Conservation (phyloP, 129 eudicot genomes). For the Logfia minima region DNA sequence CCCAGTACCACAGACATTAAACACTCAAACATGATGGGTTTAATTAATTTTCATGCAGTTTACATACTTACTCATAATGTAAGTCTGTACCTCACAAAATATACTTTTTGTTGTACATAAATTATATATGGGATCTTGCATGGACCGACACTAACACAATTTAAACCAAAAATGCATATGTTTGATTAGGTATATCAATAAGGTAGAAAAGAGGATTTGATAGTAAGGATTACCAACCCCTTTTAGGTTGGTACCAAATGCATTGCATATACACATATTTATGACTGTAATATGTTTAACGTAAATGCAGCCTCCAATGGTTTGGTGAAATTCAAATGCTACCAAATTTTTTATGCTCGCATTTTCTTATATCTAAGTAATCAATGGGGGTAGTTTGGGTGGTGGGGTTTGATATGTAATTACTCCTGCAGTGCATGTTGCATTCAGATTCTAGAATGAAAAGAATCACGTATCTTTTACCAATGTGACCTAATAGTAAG, state of each 20-base stretch:
- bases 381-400: not conserved
- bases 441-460: not conserved
- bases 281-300: not conserved
- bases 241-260: not conserved
- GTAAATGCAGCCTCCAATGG: conserved; percentile 17
- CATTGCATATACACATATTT: not conserved
- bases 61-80: not conserved
- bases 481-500: not conserved
- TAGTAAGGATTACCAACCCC: conserved; percentile 4
- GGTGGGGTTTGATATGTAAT: not conserved
- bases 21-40: not conserved
- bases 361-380: not conserved
- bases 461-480: not conserved
- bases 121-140: not conserved
- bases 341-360: conserved; percentile 8
- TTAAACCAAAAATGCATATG: not conserved
- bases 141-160: not conserved
- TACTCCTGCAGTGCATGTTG: not conserved
- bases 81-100: not conserved
- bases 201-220: not conserved
- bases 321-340: conserved; percentile 14
- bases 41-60: no score
- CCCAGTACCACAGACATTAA: not conserved
- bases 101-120: no score
- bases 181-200: not conserved